A percentile compares a stretch with the other conserved stretches of the same genome.
These are phyloP conservation scores for Gentiana macrophylla DNA, from an alignment of 257 asterid genomes.

Conservation along the genomic window DNA sequence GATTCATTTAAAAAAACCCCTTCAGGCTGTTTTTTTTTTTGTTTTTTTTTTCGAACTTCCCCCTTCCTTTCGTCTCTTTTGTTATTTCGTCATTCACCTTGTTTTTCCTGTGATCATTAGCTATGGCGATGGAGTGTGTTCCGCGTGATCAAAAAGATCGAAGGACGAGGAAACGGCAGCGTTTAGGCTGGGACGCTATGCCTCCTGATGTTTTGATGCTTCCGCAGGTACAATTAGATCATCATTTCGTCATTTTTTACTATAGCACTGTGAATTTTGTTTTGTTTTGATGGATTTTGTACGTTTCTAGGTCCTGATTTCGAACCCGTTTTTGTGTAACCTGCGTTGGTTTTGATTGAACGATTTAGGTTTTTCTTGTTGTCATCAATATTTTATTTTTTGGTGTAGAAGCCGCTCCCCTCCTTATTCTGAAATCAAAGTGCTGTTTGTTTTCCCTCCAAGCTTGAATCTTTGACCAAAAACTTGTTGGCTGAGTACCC, in stretches of 20 bases:
- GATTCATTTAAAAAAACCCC: too few relatives aligned
- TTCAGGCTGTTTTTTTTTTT: too few relatives aligned
- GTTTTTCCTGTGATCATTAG: constrained; percentile 13
- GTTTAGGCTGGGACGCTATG: constrained; percentile 88
- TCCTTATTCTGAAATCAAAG: too few relatives aligned
- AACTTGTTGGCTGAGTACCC: too few relatives aligned
- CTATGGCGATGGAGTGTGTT: constrained; percentile 88
- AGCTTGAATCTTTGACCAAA: too few relatives aligned
- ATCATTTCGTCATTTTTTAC: neutral
- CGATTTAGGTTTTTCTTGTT: too few relatives aligned
- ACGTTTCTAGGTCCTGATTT: neutral
- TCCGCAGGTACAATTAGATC: neutral
- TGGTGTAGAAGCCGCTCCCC: too few relatives aligned
- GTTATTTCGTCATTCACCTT: neutral
- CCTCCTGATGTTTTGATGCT: constrained; percentile 25
- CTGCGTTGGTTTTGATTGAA: neutral
- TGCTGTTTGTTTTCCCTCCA: too few relatives aligned
- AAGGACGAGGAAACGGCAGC: constrained; percentile 71
- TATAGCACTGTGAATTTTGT: neutral
- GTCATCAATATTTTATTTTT: too few relatives aligned
- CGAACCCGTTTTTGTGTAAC: neutral
- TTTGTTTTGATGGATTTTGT: neutral
- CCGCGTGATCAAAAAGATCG: constrained; percentile 48
- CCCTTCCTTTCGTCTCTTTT: too few relatives aligned
- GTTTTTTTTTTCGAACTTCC: too few relatives aligned